Conservation (phyloP, 1,284 basidiomycete genomes). For the Psilocybe mexicana region DNA sequence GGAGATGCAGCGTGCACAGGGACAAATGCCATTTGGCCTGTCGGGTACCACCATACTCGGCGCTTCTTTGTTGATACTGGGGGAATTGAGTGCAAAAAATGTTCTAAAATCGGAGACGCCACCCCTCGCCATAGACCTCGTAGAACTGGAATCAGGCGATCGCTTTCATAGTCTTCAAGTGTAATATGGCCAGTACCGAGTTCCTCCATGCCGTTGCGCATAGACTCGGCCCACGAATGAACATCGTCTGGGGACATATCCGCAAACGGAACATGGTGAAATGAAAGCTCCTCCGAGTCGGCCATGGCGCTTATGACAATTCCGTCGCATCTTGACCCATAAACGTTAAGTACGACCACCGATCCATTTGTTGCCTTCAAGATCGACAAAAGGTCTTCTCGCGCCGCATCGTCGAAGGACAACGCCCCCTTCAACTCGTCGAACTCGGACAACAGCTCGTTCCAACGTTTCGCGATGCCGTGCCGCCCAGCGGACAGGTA, state of each 20-base stretch:
- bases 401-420: background rate
- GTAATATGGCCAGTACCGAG: background rate
- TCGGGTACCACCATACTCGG: conserved; percentile 33
- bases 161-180: background rate
- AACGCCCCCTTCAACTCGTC: background rate
- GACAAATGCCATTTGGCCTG: conserved; percentile 32
- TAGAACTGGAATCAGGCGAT: background rate
- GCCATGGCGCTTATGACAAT: conserved; percentile 2
- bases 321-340: conserved; percentile 15
- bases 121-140: background rate
- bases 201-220: background rate
- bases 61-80: background rate
- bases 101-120: background rate
- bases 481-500: background rate
- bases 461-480: background rate
- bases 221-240: background rate
- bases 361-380: conserved; percentile 19
- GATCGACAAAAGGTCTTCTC: background rate
- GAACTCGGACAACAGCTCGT: background rate
- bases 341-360: conserved; percentile 23
- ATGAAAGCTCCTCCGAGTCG: background rate
- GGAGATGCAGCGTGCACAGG: conserved; percentile 35
- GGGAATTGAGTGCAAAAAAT: background rate
- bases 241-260: background rate
- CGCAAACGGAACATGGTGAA: conserved; percentile 11